These are phyloP conservation scores for Fonsecaea pedrosoi DNA, from an alignment of 2,329 filamentous ascomycete genomes.

Conservation along the genomic window DNA sequence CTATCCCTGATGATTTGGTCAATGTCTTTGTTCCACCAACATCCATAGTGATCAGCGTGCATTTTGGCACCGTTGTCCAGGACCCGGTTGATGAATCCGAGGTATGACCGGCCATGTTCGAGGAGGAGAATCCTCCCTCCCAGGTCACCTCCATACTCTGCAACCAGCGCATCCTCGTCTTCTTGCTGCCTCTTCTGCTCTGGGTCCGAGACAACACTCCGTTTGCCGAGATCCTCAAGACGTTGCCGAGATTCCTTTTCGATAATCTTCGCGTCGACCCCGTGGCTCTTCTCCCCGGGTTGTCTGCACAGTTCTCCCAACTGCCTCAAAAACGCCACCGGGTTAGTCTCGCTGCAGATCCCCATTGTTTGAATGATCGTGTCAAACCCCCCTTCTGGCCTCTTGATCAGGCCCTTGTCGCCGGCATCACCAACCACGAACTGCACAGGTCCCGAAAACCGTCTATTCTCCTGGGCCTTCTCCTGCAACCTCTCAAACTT, in stretches of 20 bases:
- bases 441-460: conserved; percentile 34
- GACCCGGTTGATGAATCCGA: conserved; percentile 55
- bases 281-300: conserved; percentile 35
- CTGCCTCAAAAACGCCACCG: conserved; percentile 35
- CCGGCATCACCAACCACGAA: conserved; percentile 39
- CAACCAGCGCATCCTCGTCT: conserved; percentile 13
- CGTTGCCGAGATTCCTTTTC: conserved; percentile 8
- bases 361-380: conserved; percentile 60
- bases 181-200: conserved; percentile 17
- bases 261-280: conserved; percentile 13
- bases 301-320: conserved; percentile 37
- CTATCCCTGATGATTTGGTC: conserved; percentile 55
- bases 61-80: conserved; percentile 55
- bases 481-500: conserved; percentile 49
- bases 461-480: conserved; percentile 12
- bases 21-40: conserved; percentile 62
- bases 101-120: conserved; percentile 57
- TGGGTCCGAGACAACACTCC: conserved; percentile 48
- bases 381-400: conserved; percentile 48
- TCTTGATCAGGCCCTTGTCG: conserved; percentile 26
- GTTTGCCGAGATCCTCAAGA: conserved; percentile 39
- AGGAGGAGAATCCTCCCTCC: conserved; percentile 55
- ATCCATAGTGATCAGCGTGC: conserved; percentile 59
- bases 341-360: conserved; percentile 51
- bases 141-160: conserved; percentile 26